Evolutionary conservation across 2,329 filamentous ascomycete species (phyloP).

Genomic region (Cladosporium sp.): DNA sequence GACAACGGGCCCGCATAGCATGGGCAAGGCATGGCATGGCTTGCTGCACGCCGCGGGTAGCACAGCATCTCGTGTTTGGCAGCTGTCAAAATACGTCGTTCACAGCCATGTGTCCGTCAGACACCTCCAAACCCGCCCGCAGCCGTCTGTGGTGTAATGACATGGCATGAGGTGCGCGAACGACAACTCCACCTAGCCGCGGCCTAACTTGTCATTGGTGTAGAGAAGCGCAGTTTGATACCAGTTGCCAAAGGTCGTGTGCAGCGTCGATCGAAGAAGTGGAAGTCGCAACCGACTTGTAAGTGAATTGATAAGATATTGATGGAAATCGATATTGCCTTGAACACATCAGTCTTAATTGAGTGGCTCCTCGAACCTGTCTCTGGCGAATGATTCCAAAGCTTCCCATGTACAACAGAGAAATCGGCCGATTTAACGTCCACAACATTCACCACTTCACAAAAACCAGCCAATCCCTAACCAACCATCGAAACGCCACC

Average conservation of each 20-base stretch:
- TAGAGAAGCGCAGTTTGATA: constrained; percentile 2
- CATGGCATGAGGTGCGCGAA: constrained; percentile 16
- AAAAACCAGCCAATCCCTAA: not conserved
- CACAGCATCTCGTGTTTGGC: constrained; percentile 11
- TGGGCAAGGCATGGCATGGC: not conserved
- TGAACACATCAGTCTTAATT: not conserved
- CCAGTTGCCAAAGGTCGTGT: constrained; percentile 3
- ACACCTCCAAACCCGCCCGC: not conserved
- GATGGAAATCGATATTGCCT: not conserved
- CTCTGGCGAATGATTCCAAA: not conserved
- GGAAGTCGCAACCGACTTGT: not conserved
- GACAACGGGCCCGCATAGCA: constrained; percentile 6
- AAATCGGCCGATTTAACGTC: not conserved
- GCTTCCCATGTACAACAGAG: not conserved
- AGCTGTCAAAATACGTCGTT: constrained; percentile 13
- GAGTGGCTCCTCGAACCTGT: not conserved
- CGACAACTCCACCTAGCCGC: constrained; percentile 10
- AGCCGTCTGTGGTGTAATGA: constrained; percentile 8
- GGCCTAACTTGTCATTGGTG: not conserved
- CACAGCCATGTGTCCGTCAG: constrained; percentile 4
- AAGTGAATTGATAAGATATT: not conserved
- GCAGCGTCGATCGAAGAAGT: not conserved
- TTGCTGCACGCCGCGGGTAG: constrained; percentile 5
- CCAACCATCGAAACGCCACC: not conserved
- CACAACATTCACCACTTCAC: not conserved